Conservation (phyloP, 2,329 filamentous ascomycete genomes). For the Aaosphaeria arxii region DNA sequence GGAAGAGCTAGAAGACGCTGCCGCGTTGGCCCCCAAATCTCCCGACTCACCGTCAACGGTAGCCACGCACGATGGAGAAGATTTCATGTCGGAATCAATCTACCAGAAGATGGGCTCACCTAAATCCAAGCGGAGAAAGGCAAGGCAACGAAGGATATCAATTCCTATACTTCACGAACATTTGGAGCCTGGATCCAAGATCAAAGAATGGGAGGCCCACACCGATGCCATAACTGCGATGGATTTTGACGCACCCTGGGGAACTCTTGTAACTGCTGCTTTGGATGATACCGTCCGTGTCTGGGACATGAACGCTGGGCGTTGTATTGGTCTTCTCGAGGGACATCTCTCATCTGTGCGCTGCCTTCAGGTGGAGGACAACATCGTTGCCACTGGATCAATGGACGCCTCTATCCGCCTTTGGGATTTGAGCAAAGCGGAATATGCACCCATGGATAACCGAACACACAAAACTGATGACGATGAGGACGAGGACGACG, state of each 20-base stretch:
- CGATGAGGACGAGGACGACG: constrained; percentile 50
- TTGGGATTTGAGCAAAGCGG: constrained; percentile 90
- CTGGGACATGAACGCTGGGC: constrained; percentile 92
- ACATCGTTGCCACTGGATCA: constrained; percentile 89
- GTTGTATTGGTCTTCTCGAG: constrained; percentile 87
- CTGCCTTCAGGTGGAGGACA: constrained; percentile 90
- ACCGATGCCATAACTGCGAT: constrained; percentile 83
- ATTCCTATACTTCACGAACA: constrained; percentile 97
- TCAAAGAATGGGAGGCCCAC: constrained; percentile 86
- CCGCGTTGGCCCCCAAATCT: constrained; percentile 43
- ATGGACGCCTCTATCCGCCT: constrained; percentile 91
- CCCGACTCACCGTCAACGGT: constrained; percentile 42
- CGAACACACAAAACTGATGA: constrained; percentile 45
- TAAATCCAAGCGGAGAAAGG: constrained; percentile 54
- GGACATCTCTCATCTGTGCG: constrained; percentile 94
- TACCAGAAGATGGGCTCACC: constrained; percentile 81
- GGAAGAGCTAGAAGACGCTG: constrained; percentile 55
- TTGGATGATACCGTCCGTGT: constrained; percentile 92
- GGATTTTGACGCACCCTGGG: constrained; percentile 97
- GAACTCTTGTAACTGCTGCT: constrained; percentile 87
- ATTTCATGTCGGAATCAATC: constrained; percentile 97
- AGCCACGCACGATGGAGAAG: constrained; percentile 52
- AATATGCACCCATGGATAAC: constrained; percentile 69
- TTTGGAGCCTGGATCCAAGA: constrained; percentile 82
- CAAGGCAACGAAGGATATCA: constrained; percentile 65